A percentile compares a stretch with the other conserved stretches of the same genome.
Conservation (phyloP, 257 asterid species). For the Agastache rugosa region DNA sequence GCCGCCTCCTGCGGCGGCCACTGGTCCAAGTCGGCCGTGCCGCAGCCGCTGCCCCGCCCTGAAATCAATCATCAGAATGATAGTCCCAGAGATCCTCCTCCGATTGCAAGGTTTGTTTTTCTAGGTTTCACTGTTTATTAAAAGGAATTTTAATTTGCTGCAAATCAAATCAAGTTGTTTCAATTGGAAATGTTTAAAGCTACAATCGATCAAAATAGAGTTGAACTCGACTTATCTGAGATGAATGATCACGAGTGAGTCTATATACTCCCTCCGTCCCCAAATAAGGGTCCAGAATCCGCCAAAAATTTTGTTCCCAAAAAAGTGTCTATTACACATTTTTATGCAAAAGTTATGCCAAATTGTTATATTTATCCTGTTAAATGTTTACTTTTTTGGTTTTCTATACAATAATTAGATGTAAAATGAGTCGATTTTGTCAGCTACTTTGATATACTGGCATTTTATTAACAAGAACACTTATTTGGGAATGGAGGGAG, state of each 20-base stretch:
- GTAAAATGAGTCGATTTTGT: too few relatives aligned
- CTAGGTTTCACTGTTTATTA: neutral
- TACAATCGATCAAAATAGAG: neutral
- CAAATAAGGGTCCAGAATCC: too few relatives aligned
- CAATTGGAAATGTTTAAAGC: neutral
- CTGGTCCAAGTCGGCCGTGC: slow-evolving; percentile 77
- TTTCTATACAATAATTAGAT: too few relatives aligned
- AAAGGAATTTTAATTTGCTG: neutral
- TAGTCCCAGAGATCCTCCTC: slow-evolving; percentile 34
- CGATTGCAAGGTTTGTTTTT: slow-evolving; percentile 45
- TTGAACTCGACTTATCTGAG: neutral
- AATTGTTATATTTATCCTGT: too few relatives aligned
- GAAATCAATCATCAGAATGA: slow-evolving; percentile 39
- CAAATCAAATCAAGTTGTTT: slow-evolving; percentile 4
- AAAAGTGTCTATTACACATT: too few relatives aligned
- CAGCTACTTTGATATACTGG: too few relatives aligned
- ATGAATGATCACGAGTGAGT: neutral
- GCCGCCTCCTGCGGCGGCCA: slow-evolving; percentile 32
- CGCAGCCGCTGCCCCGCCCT: slow-evolving; percentile 83
- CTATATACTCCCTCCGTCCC: too few relatives aligned
- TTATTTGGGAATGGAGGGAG: too few relatives aligned
- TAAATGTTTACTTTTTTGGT: too few relatives aligned
- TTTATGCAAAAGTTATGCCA: too few relatives aligned
- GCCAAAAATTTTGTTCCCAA: too few relatives aligned
- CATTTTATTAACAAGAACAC: too few relatives aligned